Evolutionary conservation across 192 early-diverging fungal genomes (phyloP).

Genomic region (Linnemannia elongata): DNA sequence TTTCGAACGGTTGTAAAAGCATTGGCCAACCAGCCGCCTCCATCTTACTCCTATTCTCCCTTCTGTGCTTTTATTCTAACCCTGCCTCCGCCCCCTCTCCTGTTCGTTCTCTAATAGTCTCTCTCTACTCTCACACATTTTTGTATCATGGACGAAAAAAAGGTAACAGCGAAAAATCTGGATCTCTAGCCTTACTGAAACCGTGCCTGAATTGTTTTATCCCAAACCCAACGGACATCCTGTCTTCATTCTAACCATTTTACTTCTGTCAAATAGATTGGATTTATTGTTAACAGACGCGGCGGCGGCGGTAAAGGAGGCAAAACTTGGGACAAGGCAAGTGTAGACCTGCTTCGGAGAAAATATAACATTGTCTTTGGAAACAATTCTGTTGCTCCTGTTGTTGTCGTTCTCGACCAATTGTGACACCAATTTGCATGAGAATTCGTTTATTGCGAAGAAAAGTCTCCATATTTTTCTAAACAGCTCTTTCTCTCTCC

Average conservation of each 20-base stretch:
- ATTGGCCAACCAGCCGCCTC: background rate
- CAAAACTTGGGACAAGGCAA: conserved; percentile 45
- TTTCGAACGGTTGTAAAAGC: background rate
- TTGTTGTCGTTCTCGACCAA: background rate
- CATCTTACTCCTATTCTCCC: background rate
- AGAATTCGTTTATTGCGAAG: background rate
- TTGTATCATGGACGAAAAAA: conserved; percentile 15
- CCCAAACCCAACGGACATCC: background rate
- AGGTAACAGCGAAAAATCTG: background rate
- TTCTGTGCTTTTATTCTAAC: background rate
- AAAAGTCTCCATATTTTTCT: background rate
- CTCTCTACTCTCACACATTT: background rate
- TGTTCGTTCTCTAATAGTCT: background rate
- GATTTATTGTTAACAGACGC: conserved; percentile 52
- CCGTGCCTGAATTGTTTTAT: background rate
- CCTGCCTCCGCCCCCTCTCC: background rate
- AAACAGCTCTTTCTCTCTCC: background rate
- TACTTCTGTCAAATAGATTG: conserved; percentile 19
- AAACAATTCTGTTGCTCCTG: background rate
- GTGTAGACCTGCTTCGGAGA: background rate
- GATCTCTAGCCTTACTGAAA: background rate
- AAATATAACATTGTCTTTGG: background rate
- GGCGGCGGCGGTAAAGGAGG: conserved; percentile 53
- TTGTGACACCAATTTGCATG: background rate
- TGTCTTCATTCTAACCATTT: too few relatives aligned